Base-by-base conservation (phyloP, 345 rosid species). In the Adansonia digitata region DNA sequence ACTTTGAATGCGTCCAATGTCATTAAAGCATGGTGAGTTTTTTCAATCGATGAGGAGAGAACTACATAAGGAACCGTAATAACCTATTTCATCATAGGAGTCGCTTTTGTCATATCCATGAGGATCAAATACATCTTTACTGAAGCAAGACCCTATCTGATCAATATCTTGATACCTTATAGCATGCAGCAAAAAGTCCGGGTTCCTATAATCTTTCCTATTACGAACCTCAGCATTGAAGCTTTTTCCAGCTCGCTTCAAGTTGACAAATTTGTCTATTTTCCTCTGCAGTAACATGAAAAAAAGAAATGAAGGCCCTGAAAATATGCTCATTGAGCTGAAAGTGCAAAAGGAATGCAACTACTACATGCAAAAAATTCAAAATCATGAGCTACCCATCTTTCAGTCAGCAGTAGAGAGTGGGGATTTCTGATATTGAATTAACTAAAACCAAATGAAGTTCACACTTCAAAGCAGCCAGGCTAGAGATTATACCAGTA, bases 161-260 rank as follows among this genome's bases (percentile, higher is more conserved):
- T 95, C 97, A 59, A 95, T 93, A 70, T 88, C 93, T 79, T 95
- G 97, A 79, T 93, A 93, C 82, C 88, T 87, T 74, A 95, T 98
- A 0, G 94, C 98, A 75, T 95, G 97, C 75, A 91, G 81, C 78
- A 93, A 83, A 77, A 95, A 95, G 79, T 93, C 97, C 2, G 97
- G 99, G 75, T 93, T 95, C 73, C 99, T 83, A 72, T 95, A 95
- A 76, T 91, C 98, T 82, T 95, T 95, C 75, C 88, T 90, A 86
- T 93, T 93, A 61, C 99, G 87, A 42, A 95, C 98, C 79, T 95
- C 99, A 8, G 92, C 86, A 83, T 93, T 95, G 84, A 91, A 95
- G 78, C 99, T 93, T 80, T 89, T 93, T 51, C 99, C 99, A 75
- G 86, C 81, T 81, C 82, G 89, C 77, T 91, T 95, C 78, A 91